Evolutionary conservation across 1,284 basidiomycete species (phyloP).

Genomic region (Calocybe gambosa): DNA sequence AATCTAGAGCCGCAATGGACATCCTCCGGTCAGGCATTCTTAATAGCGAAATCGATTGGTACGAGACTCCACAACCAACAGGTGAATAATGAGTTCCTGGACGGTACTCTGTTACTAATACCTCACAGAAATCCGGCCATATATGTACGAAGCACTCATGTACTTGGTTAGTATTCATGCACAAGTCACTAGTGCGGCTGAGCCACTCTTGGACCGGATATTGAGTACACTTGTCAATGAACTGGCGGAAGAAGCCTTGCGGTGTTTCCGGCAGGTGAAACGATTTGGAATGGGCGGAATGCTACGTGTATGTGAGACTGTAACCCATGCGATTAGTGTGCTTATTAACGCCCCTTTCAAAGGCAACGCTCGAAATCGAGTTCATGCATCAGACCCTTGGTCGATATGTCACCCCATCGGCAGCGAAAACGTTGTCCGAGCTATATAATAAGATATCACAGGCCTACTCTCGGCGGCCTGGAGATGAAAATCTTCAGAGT

Average conservation of each 20-base stretch:
- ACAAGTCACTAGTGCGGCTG: constrained; percentile 78
- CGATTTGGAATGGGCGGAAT: constrained; percentile 98
- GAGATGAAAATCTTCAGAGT: constrained; percentile 78
- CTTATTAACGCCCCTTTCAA: constrained; percentile 3
- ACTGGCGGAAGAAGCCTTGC: constrained; percentile 76
- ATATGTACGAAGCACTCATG: constrained; percentile 88
- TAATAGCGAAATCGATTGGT: constrained; percentile 83
- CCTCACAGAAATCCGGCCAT: constrained; percentile 80
- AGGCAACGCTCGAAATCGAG: constrained; percentile 98
- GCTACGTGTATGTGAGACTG: constrained; percentile 67
- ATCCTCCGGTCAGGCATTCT: constrained; percentile 80
- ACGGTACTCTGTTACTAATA: background rate
- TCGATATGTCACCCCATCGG: constrained; percentile 77
- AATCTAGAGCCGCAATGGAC: constrained; percentile 58
- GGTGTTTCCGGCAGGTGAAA: constrained; percentile 80
- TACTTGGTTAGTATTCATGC: constrained; percentile 90
- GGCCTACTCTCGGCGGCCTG: constrained; percentile 76
- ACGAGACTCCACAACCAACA: constrained; percentile 80
- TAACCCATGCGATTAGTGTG: background rate
- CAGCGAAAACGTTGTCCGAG: constrained; percentile 80
- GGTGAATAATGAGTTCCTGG: constrained; percentile 40
- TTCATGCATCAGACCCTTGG: constrained; percentile 96
- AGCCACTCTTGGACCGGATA: constrained; percentile 76
- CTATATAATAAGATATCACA: constrained; percentile 94
- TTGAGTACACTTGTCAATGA: constrained; percentile 80